Base-by-base conservation (phyloP, 2,329 filamentous ascomycete species). In the Cadophora sp. region DNA sequence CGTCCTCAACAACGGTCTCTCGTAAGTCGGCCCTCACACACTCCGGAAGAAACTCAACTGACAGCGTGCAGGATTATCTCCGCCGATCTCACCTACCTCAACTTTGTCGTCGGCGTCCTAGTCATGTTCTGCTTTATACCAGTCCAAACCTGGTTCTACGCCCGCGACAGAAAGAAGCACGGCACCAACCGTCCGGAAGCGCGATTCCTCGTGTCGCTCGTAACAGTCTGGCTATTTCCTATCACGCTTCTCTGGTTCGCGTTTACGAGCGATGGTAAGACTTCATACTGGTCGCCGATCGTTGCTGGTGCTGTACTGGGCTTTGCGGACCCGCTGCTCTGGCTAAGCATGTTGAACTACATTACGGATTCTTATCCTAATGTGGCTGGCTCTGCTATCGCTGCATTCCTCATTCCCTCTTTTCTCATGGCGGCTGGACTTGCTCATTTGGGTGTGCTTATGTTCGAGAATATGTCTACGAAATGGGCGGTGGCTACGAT, bases 311-410 rank as follows among this genome's bases (percentile, higher is more conserved):
- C 70, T 11, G 70, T 82, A 8, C 74, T 82, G 22, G 80, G 80
- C 8, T 79, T 82, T 69, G 80, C 78, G 31, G 80, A 82, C 68
- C 80, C 81, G 9, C 69, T 82, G n/a, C 75, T 82, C 4, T 82
- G 79, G 79, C 74, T 82, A n/a, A 73, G 75, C 60, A 82, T 81
- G 80, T 71, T 82, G 55, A 82, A 80, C 63, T 82, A 82, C 69
- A 79, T 81, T 58, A 79, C 80, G 34, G 75, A 82, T 71, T 76
- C 79, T 4, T 82, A 82, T 62, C 79, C 80, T 34, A 81, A 80
- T 69, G 77, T 81, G 9, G 80, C 80, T 19, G 80, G 74, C 4
- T 80, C 77, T 24, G 80, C 80, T 8, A 79, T 82, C 50, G 80
- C 81, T 1, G 80, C 81, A 1, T 82, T 82, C 74, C 72, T 81